Percentiles rank a stretch among this genome's conserved stretches.
Evolutionary conservation across 1,284 basidiomycete species (phyloP).

Genomic region (Crucibulum cyathiforme): DNA sequence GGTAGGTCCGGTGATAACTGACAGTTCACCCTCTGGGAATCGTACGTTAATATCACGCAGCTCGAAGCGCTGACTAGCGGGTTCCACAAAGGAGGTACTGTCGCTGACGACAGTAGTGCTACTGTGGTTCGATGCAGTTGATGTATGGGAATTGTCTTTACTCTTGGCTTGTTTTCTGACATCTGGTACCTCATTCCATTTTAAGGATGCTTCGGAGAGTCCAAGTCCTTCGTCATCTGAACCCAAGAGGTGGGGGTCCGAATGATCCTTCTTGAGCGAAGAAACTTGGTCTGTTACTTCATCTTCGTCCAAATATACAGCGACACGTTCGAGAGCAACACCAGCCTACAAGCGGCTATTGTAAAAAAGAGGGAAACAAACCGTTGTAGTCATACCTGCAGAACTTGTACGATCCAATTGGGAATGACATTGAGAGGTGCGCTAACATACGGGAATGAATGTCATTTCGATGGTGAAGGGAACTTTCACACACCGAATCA

Average conservation of each 20-base stretch:
- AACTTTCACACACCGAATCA: constrained; percentile 57
- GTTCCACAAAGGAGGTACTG: constrained; percentile 12
- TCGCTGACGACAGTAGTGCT: constrained; percentile 8
- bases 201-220: constrained; percentile 68
- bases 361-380: constrained; percentile 9
- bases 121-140: constrained; percentile 1
- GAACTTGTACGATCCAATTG: constrained; percentile 65
- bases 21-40: constrained; percentile 74
- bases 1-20: constrained; percentile 74
- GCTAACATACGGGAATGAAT: constrained; percentile 26
- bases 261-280: constrained; percentile 54
- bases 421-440: constrained; percentile 77
- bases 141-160: constrained; percentile 1
- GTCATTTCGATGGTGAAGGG: not conserved
- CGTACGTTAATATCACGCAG: constrained; percentile 67
- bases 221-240: constrained; percentile 57
- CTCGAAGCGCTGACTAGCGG: constrained; percentile 60
- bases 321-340: constrained; percentile 82
- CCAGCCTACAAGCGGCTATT: constrained; percentile 53
- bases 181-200: constrained; percentile 69
- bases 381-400: constrained; percentile 48
- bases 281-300: constrained; percentile 80
- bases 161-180: constrained; percentile 25
- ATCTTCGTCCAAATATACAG: constrained; percentile 82
- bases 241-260: constrained; percentile 18